Evolutionary conservation across 176 grass and related monocot species (phyloP).

Genomic region (Musa beccarii): DNA sequence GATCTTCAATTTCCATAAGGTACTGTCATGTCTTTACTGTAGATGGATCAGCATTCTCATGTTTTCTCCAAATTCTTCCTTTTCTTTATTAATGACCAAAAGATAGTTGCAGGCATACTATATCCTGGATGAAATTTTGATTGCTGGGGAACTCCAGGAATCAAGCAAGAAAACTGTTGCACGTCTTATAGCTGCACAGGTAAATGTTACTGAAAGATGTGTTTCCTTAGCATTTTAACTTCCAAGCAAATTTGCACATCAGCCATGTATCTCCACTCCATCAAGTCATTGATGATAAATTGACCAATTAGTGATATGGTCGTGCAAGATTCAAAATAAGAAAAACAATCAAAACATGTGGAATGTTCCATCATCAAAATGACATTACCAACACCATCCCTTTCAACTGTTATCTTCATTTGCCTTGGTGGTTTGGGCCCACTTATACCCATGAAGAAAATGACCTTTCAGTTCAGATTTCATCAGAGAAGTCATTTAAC

Average conservation of each 20-base stretch:
- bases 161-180: conserved; percentile 69
- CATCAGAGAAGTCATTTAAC: neutral
- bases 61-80: neutral
- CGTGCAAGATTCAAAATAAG: no score
- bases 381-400: no score
- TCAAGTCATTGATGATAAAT: neutral
- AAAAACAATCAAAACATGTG: no score
- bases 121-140: conserved; percentile 68
- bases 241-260: neutral
- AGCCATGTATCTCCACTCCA: neutral
- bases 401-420: no score
- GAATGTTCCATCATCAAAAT: no score
- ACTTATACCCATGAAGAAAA: no score
- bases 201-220: conserved; percentile 12
- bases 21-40: neutral
- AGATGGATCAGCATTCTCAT: neutral
- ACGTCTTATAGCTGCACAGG: conserved; percentile 63
- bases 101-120: conserved; percentile 45
- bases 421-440: no score
- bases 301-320: no score
- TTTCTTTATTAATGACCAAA: neutral
- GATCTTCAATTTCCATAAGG: conserved; percentile 81
- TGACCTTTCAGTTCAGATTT: no score
- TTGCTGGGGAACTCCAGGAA: conserved; percentile 76
- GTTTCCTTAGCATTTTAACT: neutral